A percentile compares a stretch with the other conserved stretches of the same genome.
Conservation (phyloP, 2,329 filamentous ascomycete genomes). For the Alternaria postmessia region DNA sequence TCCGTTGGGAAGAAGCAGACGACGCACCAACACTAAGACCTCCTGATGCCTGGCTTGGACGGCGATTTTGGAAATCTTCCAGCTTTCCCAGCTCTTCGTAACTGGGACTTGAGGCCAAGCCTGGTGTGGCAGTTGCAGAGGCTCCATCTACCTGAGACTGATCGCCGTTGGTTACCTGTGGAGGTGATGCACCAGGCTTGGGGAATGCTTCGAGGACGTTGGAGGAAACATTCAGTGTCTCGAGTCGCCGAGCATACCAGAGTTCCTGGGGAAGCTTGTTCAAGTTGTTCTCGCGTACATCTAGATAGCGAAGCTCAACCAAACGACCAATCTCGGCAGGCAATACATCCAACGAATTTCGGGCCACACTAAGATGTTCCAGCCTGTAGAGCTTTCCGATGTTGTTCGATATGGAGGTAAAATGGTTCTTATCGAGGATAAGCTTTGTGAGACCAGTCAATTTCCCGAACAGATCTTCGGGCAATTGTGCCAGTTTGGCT, state of each 20-base stretch:
- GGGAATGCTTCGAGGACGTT: conserved; percentile 92
- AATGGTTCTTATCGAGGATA: conserved; percentile 93
- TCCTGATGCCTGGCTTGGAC: conserved; percentile 85
- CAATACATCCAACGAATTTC: conserved; percentile 85
- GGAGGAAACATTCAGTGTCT: conserved; percentile 93
- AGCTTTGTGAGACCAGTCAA: conserved; percentile 87
- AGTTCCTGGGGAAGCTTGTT: conserved; percentile 87
- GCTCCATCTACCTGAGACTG: conserved; percentile 50
- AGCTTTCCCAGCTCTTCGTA: conserved; percentile 78
- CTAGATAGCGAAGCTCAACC: conserved; percentile 81
- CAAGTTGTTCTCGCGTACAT: conserved; percentile 93
- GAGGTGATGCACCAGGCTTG: conserved; percentile 78
- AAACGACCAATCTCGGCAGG: conserved; percentile 89
- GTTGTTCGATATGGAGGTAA: conserved; percentile 85
- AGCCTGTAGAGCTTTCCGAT: conserved; percentile 84
- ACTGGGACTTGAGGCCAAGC: conserved; percentile 65
- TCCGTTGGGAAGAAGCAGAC: conserved; percentile 70
- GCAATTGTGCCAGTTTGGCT: conserved; percentile 86
- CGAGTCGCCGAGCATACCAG: conserved; percentile 92
- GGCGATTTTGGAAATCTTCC: conserved; percentile 69
- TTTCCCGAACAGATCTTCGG: conserved; percentile 85
- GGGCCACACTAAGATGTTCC: conserved; percentile 92
- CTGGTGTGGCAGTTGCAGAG: conserved; percentile 56
- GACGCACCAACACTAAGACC: conserved; percentile 76
- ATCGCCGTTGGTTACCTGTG: conserved; percentile 51